Conservation (phyloP, 2,329 filamentous ascomycete genomes). For the Cytospora chrysosperma region DNA sequence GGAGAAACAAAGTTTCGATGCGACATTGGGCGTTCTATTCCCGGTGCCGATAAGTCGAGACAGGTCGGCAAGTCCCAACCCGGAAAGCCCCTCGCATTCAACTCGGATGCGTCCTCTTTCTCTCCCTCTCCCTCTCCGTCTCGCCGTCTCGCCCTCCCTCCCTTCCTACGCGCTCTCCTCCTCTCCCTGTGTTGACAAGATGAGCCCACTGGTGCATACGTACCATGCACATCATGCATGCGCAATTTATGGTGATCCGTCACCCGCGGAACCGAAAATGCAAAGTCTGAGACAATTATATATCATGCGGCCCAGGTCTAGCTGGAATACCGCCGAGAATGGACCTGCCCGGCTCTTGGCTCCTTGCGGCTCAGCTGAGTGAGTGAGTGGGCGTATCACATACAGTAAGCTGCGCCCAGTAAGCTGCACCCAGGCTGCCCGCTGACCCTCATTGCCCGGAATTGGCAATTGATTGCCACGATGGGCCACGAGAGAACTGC, state of each 20-base stretch:
- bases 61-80: slow-evolving; percentile 9
- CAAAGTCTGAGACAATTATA: not conserved
- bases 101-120: not conserved
- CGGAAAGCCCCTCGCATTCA: not conserved
- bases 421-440: not conserved
- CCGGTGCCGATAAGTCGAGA: not conserved
- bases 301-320: not conserved
- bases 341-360: slow-evolving; percentile 4
- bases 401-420: too few species aligned
- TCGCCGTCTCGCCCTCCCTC: too few species aligned
- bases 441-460: slow-evolving; percentile 2
- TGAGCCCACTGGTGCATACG: not conserved
- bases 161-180: too few species aligned
- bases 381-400: too few species aligned
- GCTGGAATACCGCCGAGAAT: slow-evolving; percentile 12
- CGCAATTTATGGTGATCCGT: not conserved
- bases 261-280: not conserved
- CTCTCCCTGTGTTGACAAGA: not conserved
- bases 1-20: not conserved
- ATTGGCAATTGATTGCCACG: slow-evolving; percentile 1
- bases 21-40: too few species aligned
- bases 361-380: slow-evolving; percentile 4
- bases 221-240: not conserved
- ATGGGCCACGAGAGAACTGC: not conserved
- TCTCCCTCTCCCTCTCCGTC: too few species aligned